phyloP scores from a whole-genome alignment of 371 early-diverging fungal genomes.

The Homolaphlyctis polyrhiza region DNA sequence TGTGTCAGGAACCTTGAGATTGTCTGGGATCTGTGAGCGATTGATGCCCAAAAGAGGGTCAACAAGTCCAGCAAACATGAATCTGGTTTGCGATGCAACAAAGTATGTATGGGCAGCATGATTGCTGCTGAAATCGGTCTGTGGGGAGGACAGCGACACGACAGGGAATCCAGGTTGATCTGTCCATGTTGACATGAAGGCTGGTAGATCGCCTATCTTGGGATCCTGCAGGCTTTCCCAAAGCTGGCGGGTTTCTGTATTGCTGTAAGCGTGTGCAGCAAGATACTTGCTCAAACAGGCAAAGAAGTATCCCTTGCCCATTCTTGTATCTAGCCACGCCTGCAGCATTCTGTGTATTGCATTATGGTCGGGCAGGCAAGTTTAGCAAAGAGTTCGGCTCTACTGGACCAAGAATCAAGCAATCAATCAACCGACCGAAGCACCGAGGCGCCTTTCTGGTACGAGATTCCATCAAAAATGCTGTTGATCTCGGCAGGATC shows the following conservation, averaged over 20 bases:
- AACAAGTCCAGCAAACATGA: conserved; percentile 28
- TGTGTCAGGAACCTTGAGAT: neutral
- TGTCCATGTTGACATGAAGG: conserved; percentile 84
- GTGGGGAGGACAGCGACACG: conserved; percentile 38
- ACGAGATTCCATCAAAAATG: conserved; percentile 37
- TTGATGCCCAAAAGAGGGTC: neutral
- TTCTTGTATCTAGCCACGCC: conserved; percentile 56
- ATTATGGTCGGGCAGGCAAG: conserved; percentile 64
- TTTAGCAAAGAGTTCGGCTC: neutral
- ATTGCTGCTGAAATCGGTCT: conserved; percentile 39
- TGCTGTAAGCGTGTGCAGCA: conserved; percentile 61
- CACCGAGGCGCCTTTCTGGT: conserved; percentile 27
- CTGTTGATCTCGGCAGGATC: conserved; percentile 44
- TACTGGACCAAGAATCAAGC: no score
- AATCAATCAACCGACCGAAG: no score
- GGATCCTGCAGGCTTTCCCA: conserved; percentile 70
- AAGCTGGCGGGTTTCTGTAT: conserved; percentile 74
- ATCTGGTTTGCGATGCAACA: conserved; percentile 58
- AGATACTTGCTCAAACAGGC: conserved; percentile 70
- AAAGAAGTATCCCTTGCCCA: conserved; percentile 59
- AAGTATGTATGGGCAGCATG: conserved; percentile 19
- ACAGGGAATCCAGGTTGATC: conserved; percentile 73
- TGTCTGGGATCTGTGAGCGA: neutral
- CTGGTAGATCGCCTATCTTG: conserved; percentile 54
- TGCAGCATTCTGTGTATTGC: conserved; percentile 85